phyloP scores from a whole-genome alignment of 2,329 filamentous ascomycete genomes.

The Zymoseptoria crescenta region DNA sequence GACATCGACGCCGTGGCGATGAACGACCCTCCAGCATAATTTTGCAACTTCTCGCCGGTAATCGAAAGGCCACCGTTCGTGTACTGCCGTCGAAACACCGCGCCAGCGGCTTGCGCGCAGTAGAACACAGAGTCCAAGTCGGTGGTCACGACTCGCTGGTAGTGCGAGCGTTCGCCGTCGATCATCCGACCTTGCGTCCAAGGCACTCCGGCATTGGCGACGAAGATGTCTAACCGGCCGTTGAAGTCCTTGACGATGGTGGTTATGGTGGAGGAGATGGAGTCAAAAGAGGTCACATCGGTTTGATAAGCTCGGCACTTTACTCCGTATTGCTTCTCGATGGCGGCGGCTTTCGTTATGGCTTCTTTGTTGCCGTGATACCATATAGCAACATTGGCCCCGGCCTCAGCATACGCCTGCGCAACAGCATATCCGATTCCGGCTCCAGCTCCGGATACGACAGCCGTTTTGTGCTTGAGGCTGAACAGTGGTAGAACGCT shows the following conservation, averaged over 20 bases:
- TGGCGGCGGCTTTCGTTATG: constrained; percentile 25
- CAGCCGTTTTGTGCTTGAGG: constrained; percentile 30
- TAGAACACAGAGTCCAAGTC: constrained; percentile 52
- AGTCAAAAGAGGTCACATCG: constrained; percentile 49
- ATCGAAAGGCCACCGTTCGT: constrained; percentile 51
- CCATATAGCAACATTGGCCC: constrained; percentile 40
- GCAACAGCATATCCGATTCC: constrained; percentile 31
- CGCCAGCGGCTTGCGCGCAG: constrained; percentile 48
- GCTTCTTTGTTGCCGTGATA: constrained; percentile 34
- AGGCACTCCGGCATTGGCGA: constrained; percentile 69
- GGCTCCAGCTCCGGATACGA: constrained; percentile 30
- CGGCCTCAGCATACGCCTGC: constrained; percentile 31
- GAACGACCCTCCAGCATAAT: constrained; percentile 39
- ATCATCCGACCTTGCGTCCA: constrained; percentile 64
- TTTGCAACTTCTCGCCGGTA: constrained; percentile 33
- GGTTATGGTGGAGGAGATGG: constrained; percentile 49
- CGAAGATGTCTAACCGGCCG: constrained; percentile 63
- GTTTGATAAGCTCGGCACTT: constrained; percentile 56
- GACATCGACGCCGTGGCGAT: constrained; percentile 38
- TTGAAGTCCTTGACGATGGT: constrained; percentile 59
- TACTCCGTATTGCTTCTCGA: constrained; percentile 28
- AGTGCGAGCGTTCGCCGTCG: constrained; percentile 56
- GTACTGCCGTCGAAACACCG: constrained; percentile 64
- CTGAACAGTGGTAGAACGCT: constrained; percentile 26
- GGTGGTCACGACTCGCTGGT: constrained; percentile 59